Conservation (phyloP, 2,329 filamentous ascomycete species). For the Nemania diffusa region DNA sequence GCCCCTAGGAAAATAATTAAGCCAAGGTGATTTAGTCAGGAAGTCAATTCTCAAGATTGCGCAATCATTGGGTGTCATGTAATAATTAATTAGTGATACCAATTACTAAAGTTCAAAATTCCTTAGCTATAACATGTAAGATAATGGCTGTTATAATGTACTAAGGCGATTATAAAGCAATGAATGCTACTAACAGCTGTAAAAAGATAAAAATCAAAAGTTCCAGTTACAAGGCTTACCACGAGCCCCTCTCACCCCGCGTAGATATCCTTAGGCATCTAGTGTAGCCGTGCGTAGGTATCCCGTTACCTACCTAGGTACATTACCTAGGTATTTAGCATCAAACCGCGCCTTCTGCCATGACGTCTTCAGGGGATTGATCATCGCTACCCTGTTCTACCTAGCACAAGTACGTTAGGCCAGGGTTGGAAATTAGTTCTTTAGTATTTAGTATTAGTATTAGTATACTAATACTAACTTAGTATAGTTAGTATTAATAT, state of each 20-base stretch:
- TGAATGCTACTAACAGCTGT: background rate
- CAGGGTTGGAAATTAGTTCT: no score
- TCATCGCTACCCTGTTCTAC: background rate
- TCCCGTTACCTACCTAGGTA: slow-evolving; percentile 4
- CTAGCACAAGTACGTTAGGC: no score
- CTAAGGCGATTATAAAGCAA: background rate
- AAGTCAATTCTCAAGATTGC: background rate
- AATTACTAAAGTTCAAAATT: background rate
- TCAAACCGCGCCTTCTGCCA: background rate
- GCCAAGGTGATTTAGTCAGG: background rate
- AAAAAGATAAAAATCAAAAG: background rate
- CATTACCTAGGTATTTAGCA: no score
- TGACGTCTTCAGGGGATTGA: background rate
- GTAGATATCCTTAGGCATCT: background rate
- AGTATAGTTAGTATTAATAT: no score
- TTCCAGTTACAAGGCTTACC: background rate
- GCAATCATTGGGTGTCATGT: background rate
- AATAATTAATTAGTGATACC: background rate
- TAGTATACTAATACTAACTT: no score
- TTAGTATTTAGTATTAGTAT: no score
- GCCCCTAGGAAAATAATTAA: background rate
- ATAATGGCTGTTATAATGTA: background rate
- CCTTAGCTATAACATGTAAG: background rate
- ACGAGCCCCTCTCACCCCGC: no score
- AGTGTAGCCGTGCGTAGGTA: background rate